Evolutionary conservation across 2,329 filamentous ascomycete genomes (phyloP), one percentile per base, ranked within the genome.

Genomic region (Hypoxylon sp.): DNA sequence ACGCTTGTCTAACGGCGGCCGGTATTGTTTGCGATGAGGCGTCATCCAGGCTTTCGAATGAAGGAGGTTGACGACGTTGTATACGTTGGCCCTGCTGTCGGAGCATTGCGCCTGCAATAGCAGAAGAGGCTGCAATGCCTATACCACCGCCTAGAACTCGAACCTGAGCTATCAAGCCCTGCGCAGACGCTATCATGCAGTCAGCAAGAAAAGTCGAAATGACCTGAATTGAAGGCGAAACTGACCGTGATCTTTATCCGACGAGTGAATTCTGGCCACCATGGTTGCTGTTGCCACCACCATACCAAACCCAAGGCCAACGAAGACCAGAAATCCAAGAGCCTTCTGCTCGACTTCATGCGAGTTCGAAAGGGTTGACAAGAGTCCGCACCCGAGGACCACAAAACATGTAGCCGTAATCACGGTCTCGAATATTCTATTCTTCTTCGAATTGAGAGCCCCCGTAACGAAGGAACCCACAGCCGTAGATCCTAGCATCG

Each of bases 131-230:
- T 2, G 86, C 84, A 57, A 88, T 86, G 2, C 86, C 86, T 29
- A 88, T 77, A 63, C 85, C 87, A 5, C 86, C 86, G 3, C 86
- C 86, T 0, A 87, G 78, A 22, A 88, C 82, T 33, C 86, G 81
- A 24, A 82, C 75, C 61, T 88, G 85, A 0, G 85, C 83, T 11
- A 87, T 73, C 42, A 88, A 83, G 0, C 85, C 86, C 69, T 88
- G 86, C 0, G 85, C 84, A 10, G 84, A 78, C 11, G 85, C 85
- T 87, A 46, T 46, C 14, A 1, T 2, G 13, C 42, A 22, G 58
- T 78, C 50, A 75, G 71, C 26, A 62, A 56, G 8, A 13, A 13
- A n/a, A 52, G n/a, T 46, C 13, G 9, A 11, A 29, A 19, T 53
- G 22, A 42, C 14, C 13, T 26, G 19, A 6, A 17, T 42, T 5